Evolutionary conservation across 371 early-diverging fungal genomes (phyloP).

Genomic region (Actinomortierella wolfii): DNA sequence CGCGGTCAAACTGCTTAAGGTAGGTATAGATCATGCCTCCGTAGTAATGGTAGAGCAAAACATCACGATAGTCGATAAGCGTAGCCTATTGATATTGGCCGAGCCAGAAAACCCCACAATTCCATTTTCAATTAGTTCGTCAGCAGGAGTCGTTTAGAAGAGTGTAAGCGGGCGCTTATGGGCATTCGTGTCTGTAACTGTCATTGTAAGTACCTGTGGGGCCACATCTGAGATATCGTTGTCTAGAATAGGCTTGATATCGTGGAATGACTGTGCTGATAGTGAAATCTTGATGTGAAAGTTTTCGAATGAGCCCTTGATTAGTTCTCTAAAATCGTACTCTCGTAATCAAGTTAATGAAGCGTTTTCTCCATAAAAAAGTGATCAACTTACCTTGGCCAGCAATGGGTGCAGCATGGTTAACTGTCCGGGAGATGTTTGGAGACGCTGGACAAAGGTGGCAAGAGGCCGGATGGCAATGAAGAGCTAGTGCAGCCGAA

Average conservation of each 20-base stretch:
- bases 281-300: slow-evolving; percentile 53
- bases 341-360: not conserved
- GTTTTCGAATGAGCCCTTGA: not conserved
- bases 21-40: slow-evolving; percentile 76
- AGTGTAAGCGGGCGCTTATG: not conserved
- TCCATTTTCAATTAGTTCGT: not conserved
- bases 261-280: slow-evolving; percentile 62
- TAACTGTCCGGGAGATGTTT: slow-evolving; percentile 45
- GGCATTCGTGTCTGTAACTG: not conserved
- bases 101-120: not conserved
- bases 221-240: slow-evolving; percentile 64
- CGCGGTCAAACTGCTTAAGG: slow-evolving; percentile 66
- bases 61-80: slow-evolving; percentile 53
- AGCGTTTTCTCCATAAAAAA: slow-evolving; percentile 1
- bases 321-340: not conserved
- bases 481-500: slow-evolving; percentile 42
- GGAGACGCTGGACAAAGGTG: slow-evolving; percentile 49
- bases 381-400: slow-evolving; percentile 47
- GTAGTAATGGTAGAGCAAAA: slow-evolving; percentile 80
- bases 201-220: slow-evolving; percentile 42
- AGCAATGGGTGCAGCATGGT: slow-evolving; percentile 65
- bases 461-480: slow-evolving; percentile 50
- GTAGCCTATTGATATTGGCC: slow-evolving; percentile 22
- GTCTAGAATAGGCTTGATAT: slow-evolving; percentile 60
- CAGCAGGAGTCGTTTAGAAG: not conserved